These are phyloP conservation scores for Sporothrix euskadiensis DNA, from an alignment of 2,329 filamentous ascomycete species.

Conservation along the genomic window DNA sequence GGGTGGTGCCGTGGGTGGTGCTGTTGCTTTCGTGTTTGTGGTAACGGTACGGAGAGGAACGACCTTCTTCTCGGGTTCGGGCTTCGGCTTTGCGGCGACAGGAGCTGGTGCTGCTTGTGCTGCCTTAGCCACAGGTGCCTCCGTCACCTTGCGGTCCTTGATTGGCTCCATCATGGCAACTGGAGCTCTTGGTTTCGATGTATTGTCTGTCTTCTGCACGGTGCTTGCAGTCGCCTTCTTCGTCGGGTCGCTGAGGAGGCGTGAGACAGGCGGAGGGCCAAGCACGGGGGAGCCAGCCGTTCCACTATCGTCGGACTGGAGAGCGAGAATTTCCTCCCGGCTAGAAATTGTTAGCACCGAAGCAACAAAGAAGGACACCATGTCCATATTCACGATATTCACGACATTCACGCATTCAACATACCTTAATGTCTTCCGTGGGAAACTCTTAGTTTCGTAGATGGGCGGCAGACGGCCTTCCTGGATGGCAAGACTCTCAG, in stretches of 20 bases:
- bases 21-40: neutral
- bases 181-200: neutral
- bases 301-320: constrained; percentile 51
- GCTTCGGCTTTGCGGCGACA: neutral
- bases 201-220: neutral
- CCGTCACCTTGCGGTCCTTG: neutral
- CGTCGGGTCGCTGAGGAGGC: constrained; percentile 47
- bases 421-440: constrained; percentile 68
- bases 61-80: constrained; percentile 10
- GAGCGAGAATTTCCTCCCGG: constrained; percentile 63
- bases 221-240: neutral
- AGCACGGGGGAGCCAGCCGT: constrained; percentile 67
- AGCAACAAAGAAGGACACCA: neutral
- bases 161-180: neutral
- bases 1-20: neutral
- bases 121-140: neutral
- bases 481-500: constrained; percentile 52
- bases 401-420: constrained; percentile 35
- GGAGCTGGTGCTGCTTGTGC: neutral
- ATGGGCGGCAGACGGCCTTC: constrained; percentile 66
- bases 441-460: constrained; percentile 67
- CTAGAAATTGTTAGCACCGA: constrained; percentile 45
- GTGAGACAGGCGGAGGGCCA: constrained; percentile 62
- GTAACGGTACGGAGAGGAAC: neutral
- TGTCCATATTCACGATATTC: too few species aligned